Evolutionary conservation across 371 early-diverging fungal genomes (phyloP).

Genomic region (Fennellomyces sp.): DNA sequence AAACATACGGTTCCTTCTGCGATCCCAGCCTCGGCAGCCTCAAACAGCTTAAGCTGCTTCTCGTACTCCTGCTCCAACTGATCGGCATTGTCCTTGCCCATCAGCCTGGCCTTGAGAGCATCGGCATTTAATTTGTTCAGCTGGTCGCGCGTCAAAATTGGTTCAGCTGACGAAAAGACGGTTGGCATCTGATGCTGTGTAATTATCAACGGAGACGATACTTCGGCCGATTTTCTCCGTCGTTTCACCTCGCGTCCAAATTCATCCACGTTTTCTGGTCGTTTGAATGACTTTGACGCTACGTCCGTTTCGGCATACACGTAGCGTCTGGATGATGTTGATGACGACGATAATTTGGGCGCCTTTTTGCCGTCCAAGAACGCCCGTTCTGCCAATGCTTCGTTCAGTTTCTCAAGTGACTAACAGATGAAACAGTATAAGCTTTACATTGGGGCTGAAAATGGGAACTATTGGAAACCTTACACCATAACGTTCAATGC

Average conservation of each 20-base stretch:
- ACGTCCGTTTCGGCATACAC: conserved; percentile 36
- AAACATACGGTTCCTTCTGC: conserved; percentile 5
- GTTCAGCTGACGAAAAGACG: conserved; percentile 16
- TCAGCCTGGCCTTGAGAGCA: conserved; percentile 78
- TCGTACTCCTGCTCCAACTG: conserved; percentile 76
- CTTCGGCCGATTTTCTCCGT: conserved; percentile 14
- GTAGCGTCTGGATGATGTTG: conserved; percentile 21
- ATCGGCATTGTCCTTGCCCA: conserved; percentile 66
- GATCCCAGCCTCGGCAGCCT: conserved; percentile 21
- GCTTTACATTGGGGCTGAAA: neutral
- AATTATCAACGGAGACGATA: conserved; percentile 12
- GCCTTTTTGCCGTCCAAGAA: conserved; percentile 53
- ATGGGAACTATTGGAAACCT: neutral
- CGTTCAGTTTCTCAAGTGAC: conserved; percentile 69
- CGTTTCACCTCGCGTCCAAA: conserved; percentile 37
- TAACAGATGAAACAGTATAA: neutral
- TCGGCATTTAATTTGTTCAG: conserved; percentile 88
- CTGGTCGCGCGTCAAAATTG: conserved; percentile 61
- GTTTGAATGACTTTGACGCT: conserved; percentile 17
- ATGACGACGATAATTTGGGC: conserved; percentile 10
- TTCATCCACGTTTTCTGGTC: conserved; percentile 40
- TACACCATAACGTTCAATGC: conserved; percentile 69
- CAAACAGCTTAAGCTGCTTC: conserved; percentile 41
- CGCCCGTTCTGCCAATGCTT: conserved; percentile 69
- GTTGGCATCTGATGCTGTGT: conserved; percentile 27